Percentiles rank a stretch among this genome's conserved stretches.
Evolutionary conservation across 2,329 filamentous ascomycete species (phyloP).

Genomic region (Sarocladium oryzae): DNA sequence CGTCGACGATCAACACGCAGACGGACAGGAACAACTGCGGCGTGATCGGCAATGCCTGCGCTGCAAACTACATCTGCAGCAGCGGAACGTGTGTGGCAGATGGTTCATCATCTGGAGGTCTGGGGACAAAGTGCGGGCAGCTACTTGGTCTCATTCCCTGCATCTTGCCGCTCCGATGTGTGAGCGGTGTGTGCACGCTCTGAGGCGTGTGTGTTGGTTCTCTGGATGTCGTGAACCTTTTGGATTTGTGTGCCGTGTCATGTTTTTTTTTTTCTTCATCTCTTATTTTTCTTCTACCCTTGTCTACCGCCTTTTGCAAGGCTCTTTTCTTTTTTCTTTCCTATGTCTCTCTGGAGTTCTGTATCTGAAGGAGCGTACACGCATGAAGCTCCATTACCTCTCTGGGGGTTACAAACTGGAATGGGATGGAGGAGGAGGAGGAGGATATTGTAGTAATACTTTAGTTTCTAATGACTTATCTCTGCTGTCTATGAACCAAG

Average conservation of each 20-base stretch:
- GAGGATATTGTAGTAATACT: too few species aligned
- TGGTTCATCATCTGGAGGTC: neutral
- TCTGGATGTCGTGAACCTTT: too few species aligned
- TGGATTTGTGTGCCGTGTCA: neutral
- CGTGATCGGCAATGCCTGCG: neutral
- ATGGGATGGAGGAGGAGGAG: too few species aligned
- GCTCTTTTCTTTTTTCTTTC: conserved; percentile 31
- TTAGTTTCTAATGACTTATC: too few species aligned
- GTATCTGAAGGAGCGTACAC: too few species aligned
- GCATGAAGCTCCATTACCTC: too few species aligned
- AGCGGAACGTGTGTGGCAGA: neutral
- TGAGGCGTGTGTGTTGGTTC: neutral
- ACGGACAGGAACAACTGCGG: conserved; percentile 7
- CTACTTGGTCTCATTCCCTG: neutral
- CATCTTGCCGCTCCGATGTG: neutral
- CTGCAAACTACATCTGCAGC: neutral
- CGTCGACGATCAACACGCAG: neutral
- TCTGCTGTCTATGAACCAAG: too few species aligned
- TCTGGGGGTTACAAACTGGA: too few species aligned
- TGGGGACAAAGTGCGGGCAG: neutral
- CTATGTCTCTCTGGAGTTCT: too few species aligned
- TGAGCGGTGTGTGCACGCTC: neutral
- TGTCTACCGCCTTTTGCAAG: too few species aligned
- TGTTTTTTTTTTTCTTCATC: neutral
- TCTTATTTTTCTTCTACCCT: neutral